A percentile compares a stretch with the other conserved stretches of the same genome.
Evolutionary conservation across 225 moss, liverwort and hornwort genomes (phyloP).

Genomic region (Polytrichum formosum): DNA sequence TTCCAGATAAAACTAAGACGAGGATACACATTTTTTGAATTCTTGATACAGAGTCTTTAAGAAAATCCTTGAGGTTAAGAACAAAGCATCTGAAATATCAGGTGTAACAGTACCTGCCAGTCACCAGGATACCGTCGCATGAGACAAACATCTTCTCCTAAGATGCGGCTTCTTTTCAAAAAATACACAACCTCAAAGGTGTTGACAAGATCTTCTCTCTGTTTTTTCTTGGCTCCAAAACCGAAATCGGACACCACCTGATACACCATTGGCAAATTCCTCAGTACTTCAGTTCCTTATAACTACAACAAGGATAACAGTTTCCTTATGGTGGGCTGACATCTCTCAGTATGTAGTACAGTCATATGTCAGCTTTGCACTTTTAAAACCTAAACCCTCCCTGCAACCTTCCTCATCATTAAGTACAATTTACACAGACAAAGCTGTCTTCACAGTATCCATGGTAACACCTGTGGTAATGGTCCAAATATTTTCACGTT

Average conservation of each 20-base stretch:
- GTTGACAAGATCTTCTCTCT: slow-evolving; percentile 63
- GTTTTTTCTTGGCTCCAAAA: slow-evolving; percentile 68
- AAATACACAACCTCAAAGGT: slow-evolving; percentile 78
- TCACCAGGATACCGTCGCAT: slow-evolving; percentile 82
- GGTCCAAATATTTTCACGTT: too few species aligned
- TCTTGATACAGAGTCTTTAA: too few species aligned
- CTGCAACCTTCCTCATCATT: too few species aligned
- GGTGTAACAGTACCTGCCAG: slow-evolving; percentile 67
- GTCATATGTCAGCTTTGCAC: too few species aligned
- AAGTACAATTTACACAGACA: too few species aligned
- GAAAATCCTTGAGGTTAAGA: too few species aligned
- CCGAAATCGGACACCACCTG: slow-evolving; percentile 91
- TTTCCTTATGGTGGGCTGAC: not conserved
- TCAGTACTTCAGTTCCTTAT: not conserved
- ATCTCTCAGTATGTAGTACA: too few species aligned
- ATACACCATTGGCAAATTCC: slow-evolving; percentile 2
- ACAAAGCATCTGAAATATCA: not conserved
- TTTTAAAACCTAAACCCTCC: too few species aligned
- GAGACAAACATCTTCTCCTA: slow-evolving; percentile 78
- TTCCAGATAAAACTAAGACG: too few species aligned
- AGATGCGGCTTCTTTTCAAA: slow-evolving; percentile 77
- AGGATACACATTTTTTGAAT: too few species aligned
- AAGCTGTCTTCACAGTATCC: too few species aligned
- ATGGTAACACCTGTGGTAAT: too few species aligned
- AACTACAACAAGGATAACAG: not conserved